Base-by-base conservation (phyloP, 805 yeast species). In the Clavispora carvajalis region DNA sequence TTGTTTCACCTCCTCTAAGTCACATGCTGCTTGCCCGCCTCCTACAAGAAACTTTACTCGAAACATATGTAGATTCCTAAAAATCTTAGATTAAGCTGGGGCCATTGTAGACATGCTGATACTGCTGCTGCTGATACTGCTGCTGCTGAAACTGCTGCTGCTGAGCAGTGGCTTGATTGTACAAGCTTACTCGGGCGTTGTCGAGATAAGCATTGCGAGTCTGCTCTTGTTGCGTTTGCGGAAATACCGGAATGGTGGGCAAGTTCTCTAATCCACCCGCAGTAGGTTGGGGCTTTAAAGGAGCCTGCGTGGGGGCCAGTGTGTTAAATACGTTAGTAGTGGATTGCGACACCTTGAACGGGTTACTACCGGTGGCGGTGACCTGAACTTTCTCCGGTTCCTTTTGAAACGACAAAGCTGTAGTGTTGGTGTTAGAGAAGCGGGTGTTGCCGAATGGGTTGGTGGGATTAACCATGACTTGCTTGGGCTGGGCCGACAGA, bases 181-280 rank as follows among this genome's bases (percentile, higher is more conserved):
- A 30, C 40, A 50, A 41, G 15, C 61, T 66, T 18, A 55, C 45
- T 22, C 54, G 50, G 5, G 78, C 77, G 41, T 63, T 62, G 33
- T 58, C 53, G 44, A 68, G 52, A 40, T 51, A 60, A 30, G 53
- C 61, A 40, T 65, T 67, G 30, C 58, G 60, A 39, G 64, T 70
- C 15, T 64, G 65, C 23, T 64, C 70, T 38, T 62, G 64, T 49
- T 75, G 77, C 47, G 55, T 42, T 49, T 80, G 79, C 0, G 86
- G 87, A 51, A 82, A 84, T 7, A 81, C 85, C 2, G 88, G 76
- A 3, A 75, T 63, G 1, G 89, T 82, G 8, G 82, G 82, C 33
- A 82, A 58, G 37, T 66, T 65, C 54, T 84, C 90, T 44, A 80
- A 69, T 0, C 90, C 91, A 4, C 90, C 91, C 24, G 87, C 84